Evolutionary conservation across 495 filamentous ascomycete species (phyloP).

Genomic region (Podospora pseudopauciseta): DNA sequence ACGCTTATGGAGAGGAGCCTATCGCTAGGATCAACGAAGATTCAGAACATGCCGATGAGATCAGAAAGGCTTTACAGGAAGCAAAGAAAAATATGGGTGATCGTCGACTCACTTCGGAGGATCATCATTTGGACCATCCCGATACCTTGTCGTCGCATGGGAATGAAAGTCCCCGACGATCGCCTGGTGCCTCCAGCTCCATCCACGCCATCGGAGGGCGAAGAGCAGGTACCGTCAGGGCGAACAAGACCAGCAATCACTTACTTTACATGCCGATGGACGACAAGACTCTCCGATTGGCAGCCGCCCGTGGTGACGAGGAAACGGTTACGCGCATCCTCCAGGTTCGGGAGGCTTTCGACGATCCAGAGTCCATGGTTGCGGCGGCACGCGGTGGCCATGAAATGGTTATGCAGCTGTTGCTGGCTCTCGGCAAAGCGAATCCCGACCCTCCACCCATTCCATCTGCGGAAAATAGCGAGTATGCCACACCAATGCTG

Average conservation of each 20-base stretch:
- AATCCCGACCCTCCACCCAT: slow-evolving; percentile 75
- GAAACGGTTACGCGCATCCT: slow-evolving; percentile 74
- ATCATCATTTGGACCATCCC: slow-evolving; percentile 51
- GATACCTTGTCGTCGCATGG: slow-evolving; percentile 64
- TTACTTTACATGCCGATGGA: slow-evolving; percentile 54
- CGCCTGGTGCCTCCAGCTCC: slow-evolving; percentile 47
- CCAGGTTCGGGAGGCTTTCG: slow-evolving; percentile 62
- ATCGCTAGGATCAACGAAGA: slow-evolving; percentile 74
- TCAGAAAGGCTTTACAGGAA: slow-evolving; percentile 52
- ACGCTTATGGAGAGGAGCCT: slow-evolving; percentile 81
- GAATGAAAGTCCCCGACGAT: slow-evolving; percentile 64
- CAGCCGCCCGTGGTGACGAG: slow-evolving; percentile 78
- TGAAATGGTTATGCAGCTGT: slow-evolving; percentile 74
- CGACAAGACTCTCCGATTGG: slow-evolving; percentile 70
- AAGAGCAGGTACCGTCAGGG: slow-evolving; percentile 44
- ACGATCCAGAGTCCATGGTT: slow-evolving; percentile 80
- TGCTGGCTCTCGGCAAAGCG: slow-evolving; percentile 75
- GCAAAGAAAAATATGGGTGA: slow-evolving; percentile 49
- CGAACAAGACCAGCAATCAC: slow-evolving; percentile 54
- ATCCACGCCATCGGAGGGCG: slow-evolving; percentile 34
- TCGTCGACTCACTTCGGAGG: slow-evolving; percentile 60
- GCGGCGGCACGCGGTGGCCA: slow-evolving; percentile 92
- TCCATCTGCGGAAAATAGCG: slow-evolving; percentile 36
- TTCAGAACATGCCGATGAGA: slow-evolving; percentile 58
- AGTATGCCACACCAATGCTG: slow-evolving; percentile 83